Percentiles rank a stretch among this genome's conserved stretches.
phyloP scores from a whole-genome alignment of 208 protist genomes.

The Leishmania lainsoni region DNA sequence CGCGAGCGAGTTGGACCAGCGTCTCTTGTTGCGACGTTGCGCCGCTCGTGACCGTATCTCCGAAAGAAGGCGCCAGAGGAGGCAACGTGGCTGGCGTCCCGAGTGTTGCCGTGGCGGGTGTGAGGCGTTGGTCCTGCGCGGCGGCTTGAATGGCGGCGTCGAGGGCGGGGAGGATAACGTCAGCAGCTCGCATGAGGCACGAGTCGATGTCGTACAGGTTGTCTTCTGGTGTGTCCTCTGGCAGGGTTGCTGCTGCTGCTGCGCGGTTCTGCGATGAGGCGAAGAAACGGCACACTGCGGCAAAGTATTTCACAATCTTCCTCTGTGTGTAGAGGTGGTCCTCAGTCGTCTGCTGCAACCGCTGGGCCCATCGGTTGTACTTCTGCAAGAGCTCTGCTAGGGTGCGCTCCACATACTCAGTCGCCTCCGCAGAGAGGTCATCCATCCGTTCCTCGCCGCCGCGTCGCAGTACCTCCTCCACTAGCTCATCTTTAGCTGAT shows the following conservation, averaged over 20 bases:
- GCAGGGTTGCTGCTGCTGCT: neutral
- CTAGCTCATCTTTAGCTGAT: constrained; percentile 62
- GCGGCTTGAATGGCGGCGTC: constrained; percentile 50
- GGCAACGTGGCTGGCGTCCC: neutral
- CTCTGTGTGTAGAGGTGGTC: constrained; percentile 84
- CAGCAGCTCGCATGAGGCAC: constrained; percentile 65
- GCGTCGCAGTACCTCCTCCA: constrained; percentile 57
- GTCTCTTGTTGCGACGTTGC: constrained; percentile 32
- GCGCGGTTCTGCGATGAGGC: constrained; percentile 15
- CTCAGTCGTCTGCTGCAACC: constrained; percentile 74
- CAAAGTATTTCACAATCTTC: constrained; percentile 86
- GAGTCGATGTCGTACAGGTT: constrained; percentile 88
- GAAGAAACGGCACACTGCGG: constrained; percentile 74
- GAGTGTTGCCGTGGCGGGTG: neutral
- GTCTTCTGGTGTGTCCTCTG: constrained; percentile 39
- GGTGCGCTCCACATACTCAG: constrained; percentile 53
- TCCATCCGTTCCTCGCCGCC: constrained; percentile 1
- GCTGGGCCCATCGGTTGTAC: constrained; percentile 77
- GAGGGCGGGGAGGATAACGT: constrained; percentile 76
- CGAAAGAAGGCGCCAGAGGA: neutral
- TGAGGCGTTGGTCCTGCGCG: constrained; percentile 13
- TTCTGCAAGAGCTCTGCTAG: constrained; percentile 84
- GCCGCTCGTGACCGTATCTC: neutral
- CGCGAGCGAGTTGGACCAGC: constrained; percentile 34
- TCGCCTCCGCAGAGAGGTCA: neutral